Evolutionary conservation across 2,329 filamentous ascomycete genomes (phyloP).

Genomic region (Fusarium nygamai): DNA sequence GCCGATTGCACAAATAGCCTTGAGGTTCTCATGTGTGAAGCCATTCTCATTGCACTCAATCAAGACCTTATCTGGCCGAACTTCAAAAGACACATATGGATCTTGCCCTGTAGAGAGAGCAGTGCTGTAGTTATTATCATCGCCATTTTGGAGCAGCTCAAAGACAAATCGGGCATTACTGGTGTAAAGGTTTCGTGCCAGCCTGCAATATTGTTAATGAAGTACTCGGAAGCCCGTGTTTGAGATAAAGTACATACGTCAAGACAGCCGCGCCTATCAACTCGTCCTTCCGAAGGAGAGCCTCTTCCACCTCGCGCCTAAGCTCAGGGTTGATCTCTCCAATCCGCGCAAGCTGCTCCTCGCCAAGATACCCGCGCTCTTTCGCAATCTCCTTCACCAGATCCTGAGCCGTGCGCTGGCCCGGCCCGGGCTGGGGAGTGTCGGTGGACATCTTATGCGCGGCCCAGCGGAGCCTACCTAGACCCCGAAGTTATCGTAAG

Average conservation of each 20-base stretch:
- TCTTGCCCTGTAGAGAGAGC: constrained; percentile 21
- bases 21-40: constrained; percentile 54
- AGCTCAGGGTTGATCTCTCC: constrained; percentile 29
- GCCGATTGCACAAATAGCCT: constrained; percentile 57
- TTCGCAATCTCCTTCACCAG: constrained; percentile 36
- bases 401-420: constrained; percentile 12
- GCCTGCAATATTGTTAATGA: constrained; percentile 37
- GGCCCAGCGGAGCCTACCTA: constrained; percentile 9
- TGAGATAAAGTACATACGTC: constrained; percentile 20
- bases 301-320: constrained; percentile 33
- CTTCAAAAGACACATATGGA: constrained; percentile 49
- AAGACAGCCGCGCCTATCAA: constrained; percentile 39
- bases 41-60: constrained; percentile 63
- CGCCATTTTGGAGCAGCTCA: constrained; percentile 65
- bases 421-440: not conserved
- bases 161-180: constrained; percentile 60
- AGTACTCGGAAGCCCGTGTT: not conserved
- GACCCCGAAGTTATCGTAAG: not conserved
- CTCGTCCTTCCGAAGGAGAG: constrained; percentile 36
- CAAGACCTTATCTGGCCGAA: constrained; percentile 51
- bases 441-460: not conserved
- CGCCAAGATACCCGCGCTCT: constrained; percentile 35
- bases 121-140: constrained; percentile 57
- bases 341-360: constrained; percentile 31
- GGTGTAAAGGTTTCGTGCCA: constrained; percentile 55